Conservation (phyloP, 73 alveolate species). For the Paramecium pentaurelia region DNA sequence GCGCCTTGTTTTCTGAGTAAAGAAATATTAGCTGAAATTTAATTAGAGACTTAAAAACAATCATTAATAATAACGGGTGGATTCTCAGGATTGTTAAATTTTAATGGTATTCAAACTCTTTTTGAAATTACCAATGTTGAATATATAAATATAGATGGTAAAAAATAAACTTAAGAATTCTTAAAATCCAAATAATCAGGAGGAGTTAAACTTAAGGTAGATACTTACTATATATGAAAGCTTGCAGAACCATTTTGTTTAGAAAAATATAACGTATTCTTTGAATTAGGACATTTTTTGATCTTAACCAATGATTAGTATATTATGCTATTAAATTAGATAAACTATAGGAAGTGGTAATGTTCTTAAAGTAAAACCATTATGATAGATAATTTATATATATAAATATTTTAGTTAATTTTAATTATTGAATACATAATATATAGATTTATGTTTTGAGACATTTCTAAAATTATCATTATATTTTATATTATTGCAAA, state of each 20-base stretch:
- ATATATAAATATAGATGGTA: background rate
- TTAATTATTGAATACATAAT: background rate
- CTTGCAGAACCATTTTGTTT: background rate
- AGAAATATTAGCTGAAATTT: background rate
- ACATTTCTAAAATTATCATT: background rate
- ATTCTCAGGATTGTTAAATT: background rate
- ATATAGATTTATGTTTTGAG: background rate
- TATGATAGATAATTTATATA: background rate
- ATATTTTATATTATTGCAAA: no score
- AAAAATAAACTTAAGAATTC: background rate
- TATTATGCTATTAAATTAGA: background rate
- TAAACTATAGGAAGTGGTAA: background rate
- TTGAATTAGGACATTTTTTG: background rate
- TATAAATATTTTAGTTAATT: background rate
- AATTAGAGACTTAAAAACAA: background rate
- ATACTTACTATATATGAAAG: background rate
- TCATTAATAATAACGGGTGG: background rate
- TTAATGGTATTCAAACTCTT: background rate
- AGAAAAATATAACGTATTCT: background rate
- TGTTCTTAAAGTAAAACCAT: background rate
- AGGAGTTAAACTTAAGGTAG: background rate
- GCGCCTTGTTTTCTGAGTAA: background rate
- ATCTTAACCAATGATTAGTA: background rate
- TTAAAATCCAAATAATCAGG: background rate
- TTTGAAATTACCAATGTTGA: background rate